These are phyloP conservation scores for Hypoxylon rubiginosum DNA, from an alignment of 2,329 filamentous ascomycete genomes.

Conservation along the genomic window DNA sequence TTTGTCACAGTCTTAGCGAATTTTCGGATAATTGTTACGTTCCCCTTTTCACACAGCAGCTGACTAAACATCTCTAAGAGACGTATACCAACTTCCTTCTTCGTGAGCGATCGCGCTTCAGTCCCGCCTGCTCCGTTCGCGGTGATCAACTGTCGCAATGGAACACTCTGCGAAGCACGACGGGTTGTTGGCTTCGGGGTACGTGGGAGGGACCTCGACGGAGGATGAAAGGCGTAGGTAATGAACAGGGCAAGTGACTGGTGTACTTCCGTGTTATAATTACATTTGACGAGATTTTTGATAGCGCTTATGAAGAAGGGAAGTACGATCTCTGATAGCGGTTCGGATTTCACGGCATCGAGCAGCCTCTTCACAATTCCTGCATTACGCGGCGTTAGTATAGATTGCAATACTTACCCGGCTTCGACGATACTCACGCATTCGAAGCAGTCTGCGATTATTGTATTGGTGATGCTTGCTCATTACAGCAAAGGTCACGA, in stretches of 20 bases:
- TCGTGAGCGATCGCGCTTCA: constrained; percentile 63
- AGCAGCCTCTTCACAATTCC: constrained; percentile 91
- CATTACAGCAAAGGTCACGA: constrained; percentile 86
- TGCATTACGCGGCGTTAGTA: constrained; percentile 53
- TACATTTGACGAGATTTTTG: constrained; percentile 82
- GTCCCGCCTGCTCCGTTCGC: constrained; percentile 50
- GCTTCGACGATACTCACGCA: constrained; percentile 73
- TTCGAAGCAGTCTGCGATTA: constrained; percentile 84
- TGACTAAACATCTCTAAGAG: constrained; percentile 83
- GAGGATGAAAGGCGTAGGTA: constrained; percentile 86
- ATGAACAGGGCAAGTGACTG: constrained; percentile 91
- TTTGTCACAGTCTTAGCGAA: constrained; percentile 96
- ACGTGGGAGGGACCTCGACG: constrained; percentile 62
- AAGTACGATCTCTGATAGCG: constrained; percentile 78
- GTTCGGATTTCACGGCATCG: constrained; percentile 89
- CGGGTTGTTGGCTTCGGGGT: constrained; percentile 63
- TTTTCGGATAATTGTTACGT: constrained; percentile 78
- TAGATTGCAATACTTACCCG: constrained; percentile 33
- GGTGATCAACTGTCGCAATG: constrained; percentile 57
- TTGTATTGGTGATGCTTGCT: constrained; percentile 97
- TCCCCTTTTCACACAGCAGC: constrained; percentile 81
- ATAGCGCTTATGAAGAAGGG: constrained; percentile 84
- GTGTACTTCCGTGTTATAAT: constrained; percentile 86
- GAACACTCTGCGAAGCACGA: constrained; percentile 58
- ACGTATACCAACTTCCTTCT: constrained; percentile 78